Base-by-base conservation (phyloP, 1,284 basidiomycete genomes). In the Butyriboletus appendiculatus region DNA sequence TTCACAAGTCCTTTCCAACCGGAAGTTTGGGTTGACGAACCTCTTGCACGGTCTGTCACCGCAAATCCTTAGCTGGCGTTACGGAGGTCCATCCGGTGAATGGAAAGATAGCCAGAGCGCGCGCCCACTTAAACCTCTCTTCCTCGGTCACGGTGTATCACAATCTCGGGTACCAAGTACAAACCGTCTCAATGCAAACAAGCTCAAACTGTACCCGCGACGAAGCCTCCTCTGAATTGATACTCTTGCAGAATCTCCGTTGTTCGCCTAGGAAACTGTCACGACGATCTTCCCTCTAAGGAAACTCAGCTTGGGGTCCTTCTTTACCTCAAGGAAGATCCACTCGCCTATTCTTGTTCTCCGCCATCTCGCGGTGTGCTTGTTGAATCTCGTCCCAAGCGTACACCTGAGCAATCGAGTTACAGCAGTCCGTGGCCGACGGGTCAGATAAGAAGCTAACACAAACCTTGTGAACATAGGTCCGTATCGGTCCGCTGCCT, bases 351-450 rank as follows among this genome's bases (percentile, higher is more conserved):
- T 84, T 97, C 67, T 84, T 86, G 69, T 96, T 92, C 41, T 77
- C 85, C 65, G 90, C 86, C 91, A 98, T 96, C 73, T 92, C 89
- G 56, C 82, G 79, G 61, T 96, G 94, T 2, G 94, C 95, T 45
- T 85, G 82, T 61, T 86, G 84, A 53, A 97, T 93, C 55, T 93
- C 78, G 20, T 81, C 81, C 94, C 92, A 96, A 1, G 84, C 79
- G 73, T 88, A 95, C 11, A 92, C 84, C 84, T 90, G 57, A 16
- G 33, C 45, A 52, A 15, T 37, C 40, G 42, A 50, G 44, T 57
- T 43, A 34, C 49, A 41, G 45, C 55, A 32, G 40, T 52, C 55
- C 55, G 59, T 62, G 26, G 26, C 52, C 55, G 45, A 54, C 59
- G 68, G 64, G 41, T 52, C 37, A 45, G n/a, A 49, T 48, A 35